Percentiles rank a stretch among this genome's conserved stretches.
These are phyloP conservation scores for Mycosphaerella sp. DNA, from an alignment of 2,329 filamentous ascomycete genomes.

Conservation along the genomic window DNA sequence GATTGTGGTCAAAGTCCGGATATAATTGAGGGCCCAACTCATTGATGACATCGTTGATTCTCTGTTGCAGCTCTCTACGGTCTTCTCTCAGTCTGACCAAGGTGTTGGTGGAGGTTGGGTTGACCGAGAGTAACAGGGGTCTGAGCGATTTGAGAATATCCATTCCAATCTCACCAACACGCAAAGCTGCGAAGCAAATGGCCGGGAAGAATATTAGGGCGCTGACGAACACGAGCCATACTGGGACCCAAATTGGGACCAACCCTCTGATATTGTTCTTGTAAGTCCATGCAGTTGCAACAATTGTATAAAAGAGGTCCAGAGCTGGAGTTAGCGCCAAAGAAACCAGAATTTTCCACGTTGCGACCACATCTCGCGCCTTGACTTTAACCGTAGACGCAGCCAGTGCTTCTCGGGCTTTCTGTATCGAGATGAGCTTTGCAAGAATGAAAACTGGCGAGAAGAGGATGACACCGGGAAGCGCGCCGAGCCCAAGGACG, in stretches of 20 bases:
- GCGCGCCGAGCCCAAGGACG: slow-evolving; percentile 69
- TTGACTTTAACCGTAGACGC: slow-evolving; percentile 84
- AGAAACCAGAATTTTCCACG: slow-evolving; percentile 88
- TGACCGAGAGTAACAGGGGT: slow-evolving; percentile 77
- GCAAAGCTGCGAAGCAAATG: slow-evolving; percentile 86
- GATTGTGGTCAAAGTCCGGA: slow-evolving; percentile 80
- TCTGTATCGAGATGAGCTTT: slow-evolving; percentile 73
- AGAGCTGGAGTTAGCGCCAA: slow-evolving; percentile 74
- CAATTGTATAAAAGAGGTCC: slow-evolving; percentile 72
- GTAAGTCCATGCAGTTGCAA: slow-evolving; percentile 71
- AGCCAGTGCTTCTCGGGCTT: slow-evolving; percentile 76
- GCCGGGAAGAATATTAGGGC: slow-evolving; percentile 77
- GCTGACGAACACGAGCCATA: slow-evolving; percentile 67
- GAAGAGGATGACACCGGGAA: slow-evolving; percentile 83
- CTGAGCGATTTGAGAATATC: slow-evolving; percentile 93
- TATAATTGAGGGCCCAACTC: slow-evolving; percentile 93
- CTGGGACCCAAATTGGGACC: slow-evolving; percentile 70
- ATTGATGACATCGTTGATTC: slow-evolving; percentile 91
- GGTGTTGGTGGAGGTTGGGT: slow-evolving; percentile 76
- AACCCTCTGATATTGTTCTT: slow-evolving; percentile 77
- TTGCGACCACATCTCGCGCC: slow-evolving; percentile 83
- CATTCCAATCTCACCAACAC: slow-evolving; percentile 98
- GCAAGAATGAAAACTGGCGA: slow-evolving; percentile 79
- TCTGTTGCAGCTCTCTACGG: slow-evolving; percentile 66
- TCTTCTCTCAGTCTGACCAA: slow-evolving; percentile 69